Evolutionary conservation across 768 basidiomycete genomes (phyloP), one percentile per base, ranked within the genome.

Genomic region (Tricholoma furcatifolium): DNA sequence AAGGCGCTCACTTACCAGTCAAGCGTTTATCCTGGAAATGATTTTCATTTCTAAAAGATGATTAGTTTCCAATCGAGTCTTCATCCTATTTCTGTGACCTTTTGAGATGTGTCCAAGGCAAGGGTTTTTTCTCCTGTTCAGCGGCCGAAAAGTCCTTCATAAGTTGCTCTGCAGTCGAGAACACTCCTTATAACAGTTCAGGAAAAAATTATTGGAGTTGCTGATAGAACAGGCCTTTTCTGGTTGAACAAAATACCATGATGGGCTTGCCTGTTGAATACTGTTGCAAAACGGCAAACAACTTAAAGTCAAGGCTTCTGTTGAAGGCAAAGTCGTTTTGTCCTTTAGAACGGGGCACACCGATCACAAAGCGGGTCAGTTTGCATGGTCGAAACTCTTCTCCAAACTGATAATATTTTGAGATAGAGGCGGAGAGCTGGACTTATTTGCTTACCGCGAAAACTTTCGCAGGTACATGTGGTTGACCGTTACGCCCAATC

Each of bases 311-410:
- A 11, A 98, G 77, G 4, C 70, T 76, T 53, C 78, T 81, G 2
- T 78, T 76, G 63, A 93, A 94, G 12, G 77, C 77, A 63, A 92
- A 95, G 57, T 93, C 91, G 60, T 94, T 96, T 47, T 82, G 78
- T 43, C 76, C 75, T 57, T 76, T 83, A 36, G 74, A 67, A 36
- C 84, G 81, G 18, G 78, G 74, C 55, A 90, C 81, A 2, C 88
- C 87, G 58, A 91, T 80, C 9, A 97, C 89, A 60, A 82, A 74
- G 47, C 85, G 79, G 3, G 75, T 80, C 6, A 96, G 76, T 62
- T 83, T 84, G 70, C 93, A 95, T 2, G 96, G 93, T 23, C 96
- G 79, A 62, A 84, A 98, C 50, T 91, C 88, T 63, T 98, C 93
- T 9, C 91, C 93, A 56, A 99, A 98, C 93, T 97, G 53, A 43